A percentile compares a stretch with the other conserved stretches of the same genome.
phyloP scores from a whole-genome alignment of 176 grass and related monocot species.

The Cenchrus americanus region DNA sequence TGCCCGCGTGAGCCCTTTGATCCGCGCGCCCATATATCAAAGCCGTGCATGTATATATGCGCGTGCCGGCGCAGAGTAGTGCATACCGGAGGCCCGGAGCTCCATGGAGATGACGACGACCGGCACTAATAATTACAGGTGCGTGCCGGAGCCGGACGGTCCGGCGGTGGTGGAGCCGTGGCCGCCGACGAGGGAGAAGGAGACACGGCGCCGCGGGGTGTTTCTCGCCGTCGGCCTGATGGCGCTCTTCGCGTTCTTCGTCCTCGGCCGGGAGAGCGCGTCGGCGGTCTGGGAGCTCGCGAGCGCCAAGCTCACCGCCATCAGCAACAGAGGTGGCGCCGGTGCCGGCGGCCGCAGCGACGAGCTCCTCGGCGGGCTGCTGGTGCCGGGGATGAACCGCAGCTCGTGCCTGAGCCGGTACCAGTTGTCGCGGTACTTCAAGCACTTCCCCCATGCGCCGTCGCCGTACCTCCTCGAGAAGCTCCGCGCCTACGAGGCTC shows the following conservation, averaged over 20 bases:
- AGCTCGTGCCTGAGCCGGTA: conserved; percentile 52
- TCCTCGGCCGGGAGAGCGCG: not conserved
- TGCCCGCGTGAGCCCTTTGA: no score
- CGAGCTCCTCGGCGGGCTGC: conserved; percentile 52
- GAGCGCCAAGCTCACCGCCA: not conserved
- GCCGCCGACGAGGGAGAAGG: not conserved
- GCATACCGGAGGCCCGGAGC: no score
- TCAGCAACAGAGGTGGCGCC: not conserved
- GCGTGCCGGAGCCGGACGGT: not conserved
- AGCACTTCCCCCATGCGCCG: conserved; percentile 22
- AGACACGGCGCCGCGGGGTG: not conserved
- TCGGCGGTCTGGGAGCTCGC: conserved; percentile 23
- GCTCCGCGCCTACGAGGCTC: conserved; percentile 62
- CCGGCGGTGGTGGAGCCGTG: no score
- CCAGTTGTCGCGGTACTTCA: conserved; percentile 33
- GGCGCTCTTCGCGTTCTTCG: conserved; percentile 35
- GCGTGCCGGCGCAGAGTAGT: no score
- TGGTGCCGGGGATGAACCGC: conserved; percentile 30
- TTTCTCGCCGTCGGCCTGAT: conserved; percentile 13
- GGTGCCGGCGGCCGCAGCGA: not conserved
- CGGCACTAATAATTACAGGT: not conserved
- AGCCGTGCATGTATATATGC: no score
- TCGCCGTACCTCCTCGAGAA: conserved; percentile 50
- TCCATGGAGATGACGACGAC: not conserved
- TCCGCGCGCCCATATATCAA: no score